Evolutionary conservation across 1,284 basidiomycete species (phyloP).

Genomic region (Leccinum olivaceoglutinosum): DNA sequence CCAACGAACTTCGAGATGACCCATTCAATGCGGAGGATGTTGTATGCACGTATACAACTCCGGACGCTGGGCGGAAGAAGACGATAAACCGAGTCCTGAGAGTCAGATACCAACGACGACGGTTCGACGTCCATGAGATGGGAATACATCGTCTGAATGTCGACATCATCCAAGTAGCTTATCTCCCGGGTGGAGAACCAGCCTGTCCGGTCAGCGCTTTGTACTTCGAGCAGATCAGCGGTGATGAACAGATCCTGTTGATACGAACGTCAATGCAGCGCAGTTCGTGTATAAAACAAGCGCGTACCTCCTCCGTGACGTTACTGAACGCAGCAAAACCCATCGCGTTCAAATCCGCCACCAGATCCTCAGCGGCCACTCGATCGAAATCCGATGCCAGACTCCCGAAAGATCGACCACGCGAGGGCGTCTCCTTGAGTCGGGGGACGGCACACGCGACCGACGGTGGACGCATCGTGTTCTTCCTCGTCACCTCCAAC

Average conservation of each 20-base stretch:
- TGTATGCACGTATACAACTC: slow-evolving; percentile 68
- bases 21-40: slow-evolving; percentile 67
- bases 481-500: slow-evolving; percentile 39
- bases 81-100: slow-evolving; percentile 64
- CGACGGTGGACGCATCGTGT: slow-evolving; percentile 49
- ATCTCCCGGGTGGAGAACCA: slow-evolving; percentile 65
- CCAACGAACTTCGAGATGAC: slow-evolving; percentile 61
- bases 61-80: slow-evolving; percentile 68
- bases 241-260: slow-evolving; percentile 67
- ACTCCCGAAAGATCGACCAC: slow-evolving; percentile 41
- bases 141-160: slow-evolving; percentile 71
- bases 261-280: slow-evolving; percentile 5
- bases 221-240: slow-evolving; percentile 72
- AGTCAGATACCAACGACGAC: slow-evolving; percentile 63
- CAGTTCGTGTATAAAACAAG: neutral
- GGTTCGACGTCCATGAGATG: slow-evolving; percentile 67
- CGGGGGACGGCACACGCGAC: slow-evolving; percentile 25
- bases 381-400: slow-evolving; percentile 61
- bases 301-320: slow-evolving; percentile 66
- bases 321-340: slow-evolving; percentile 66
- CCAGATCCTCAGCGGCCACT: slow-evolving; percentile 61
- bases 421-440: slow-evolving; percentile 24
- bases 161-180: slow-evolving; percentile 47
- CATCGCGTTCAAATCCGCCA: slow-evolving; percentile 71
- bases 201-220: slow-evolving; percentile 68